Conservation (phyloP, 2,329 filamentous ascomycete genomes). For the Dothiorella sarmentorum region DNA sequence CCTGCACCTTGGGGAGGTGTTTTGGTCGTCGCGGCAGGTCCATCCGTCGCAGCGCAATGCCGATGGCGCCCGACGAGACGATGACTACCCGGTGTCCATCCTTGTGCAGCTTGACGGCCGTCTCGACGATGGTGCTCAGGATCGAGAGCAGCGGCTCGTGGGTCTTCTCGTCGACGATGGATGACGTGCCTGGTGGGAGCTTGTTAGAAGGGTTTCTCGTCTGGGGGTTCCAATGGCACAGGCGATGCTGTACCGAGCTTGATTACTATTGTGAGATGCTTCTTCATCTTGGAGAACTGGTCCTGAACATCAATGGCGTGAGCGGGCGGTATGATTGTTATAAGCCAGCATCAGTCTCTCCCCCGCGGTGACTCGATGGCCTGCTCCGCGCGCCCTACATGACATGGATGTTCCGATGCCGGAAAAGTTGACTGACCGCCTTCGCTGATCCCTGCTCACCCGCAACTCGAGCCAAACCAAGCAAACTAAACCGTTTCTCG, state of each 20-base stretch:
- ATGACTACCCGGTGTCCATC: slow-evolving; percentile 94
- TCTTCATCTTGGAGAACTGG: slow-evolving; percentile 58
- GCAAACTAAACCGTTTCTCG: not conserved
- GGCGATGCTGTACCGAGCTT: slow-evolving; percentile 65
- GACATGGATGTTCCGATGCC: slow-evolving; percentile 13
- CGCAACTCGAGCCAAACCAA: not conserved
- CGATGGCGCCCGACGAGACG: slow-evolving; percentile 95
- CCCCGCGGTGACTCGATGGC: not conserved
- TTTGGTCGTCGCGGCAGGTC: slow-evolving; percentile 83
- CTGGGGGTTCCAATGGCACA: slow-evolving; percentile 26
- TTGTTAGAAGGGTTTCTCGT: slow-evolving; percentile 29
- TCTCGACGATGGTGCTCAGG: slow-evolving; percentile 89
- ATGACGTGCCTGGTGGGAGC: slow-evolving; percentile 75
- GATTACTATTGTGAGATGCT: slow-evolving; percentile 74
- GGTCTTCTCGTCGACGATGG: slow-evolving; percentile 95
- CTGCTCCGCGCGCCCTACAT: slow-evolving; percentile 5
- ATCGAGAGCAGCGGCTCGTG: slow-evolving; percentile 92
- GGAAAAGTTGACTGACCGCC: slow-evolving; percentile 14
- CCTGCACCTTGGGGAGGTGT: slow-evolving; percentile 85
- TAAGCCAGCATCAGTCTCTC: not conserved
- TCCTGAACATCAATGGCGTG: slow-evolving; percentile 4
- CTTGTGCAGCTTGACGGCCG: slow-evolving; percentile 78
- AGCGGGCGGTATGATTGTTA: not conserved
- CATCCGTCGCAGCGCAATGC: slow-evolving; percentile 88
- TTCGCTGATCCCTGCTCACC: slow-evolving; percentile 1